Base-by-base conservation (phyloP, 257 asterid species). In the Vinca minor region DNA sequence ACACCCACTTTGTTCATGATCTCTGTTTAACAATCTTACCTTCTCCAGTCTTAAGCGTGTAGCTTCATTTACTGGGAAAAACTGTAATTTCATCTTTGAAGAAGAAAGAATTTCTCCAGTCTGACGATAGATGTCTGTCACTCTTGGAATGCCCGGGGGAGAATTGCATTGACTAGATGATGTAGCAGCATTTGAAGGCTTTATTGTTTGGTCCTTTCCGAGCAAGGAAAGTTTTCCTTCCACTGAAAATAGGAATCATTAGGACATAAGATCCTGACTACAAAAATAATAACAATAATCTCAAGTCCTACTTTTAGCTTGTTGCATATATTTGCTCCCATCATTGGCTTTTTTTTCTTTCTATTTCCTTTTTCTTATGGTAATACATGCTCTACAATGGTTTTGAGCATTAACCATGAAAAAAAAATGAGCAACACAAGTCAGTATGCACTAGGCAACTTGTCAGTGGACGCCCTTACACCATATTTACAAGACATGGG, bases 61-160 rank as follows among this genome's bases (percentile, higher is more conserved):
- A 12, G 62, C 66, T 66, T 77, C 86, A 64, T 78, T 75, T 61
- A 88, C 59, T 26, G 98, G 98, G 76, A 86, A 88, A 69, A 91
- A 94, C 75, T 88, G 98, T 80, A 91, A 74, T 77, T 79, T 88
- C 69, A 91, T 67, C 87, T 85, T 91, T 71, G 74, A 61, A 72
- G 84, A 77, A n/a, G 83, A 72, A 71, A 49, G 63, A 71, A 65
- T 71, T 64, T 69, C 67, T 65, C 73, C 77, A 64, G 46, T 68
- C 64, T 60, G 73, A 69, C 66, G 75, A 73, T 65, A 79, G 63
- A 69, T 36, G 38, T 54, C 73, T 46, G 71, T 63, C 49, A 34
- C 64, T 59, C 62, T 50, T 46, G 57, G 56, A 68, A 59, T 62
- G 64, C 72, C 85, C 60, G 68, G 57, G 67, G 49, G 36, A 76